These are phyloP conservation scores for Ogataea allantospora DNA, from an alignment of 805 yeast species.

Conservation along the genomic window DNA sequence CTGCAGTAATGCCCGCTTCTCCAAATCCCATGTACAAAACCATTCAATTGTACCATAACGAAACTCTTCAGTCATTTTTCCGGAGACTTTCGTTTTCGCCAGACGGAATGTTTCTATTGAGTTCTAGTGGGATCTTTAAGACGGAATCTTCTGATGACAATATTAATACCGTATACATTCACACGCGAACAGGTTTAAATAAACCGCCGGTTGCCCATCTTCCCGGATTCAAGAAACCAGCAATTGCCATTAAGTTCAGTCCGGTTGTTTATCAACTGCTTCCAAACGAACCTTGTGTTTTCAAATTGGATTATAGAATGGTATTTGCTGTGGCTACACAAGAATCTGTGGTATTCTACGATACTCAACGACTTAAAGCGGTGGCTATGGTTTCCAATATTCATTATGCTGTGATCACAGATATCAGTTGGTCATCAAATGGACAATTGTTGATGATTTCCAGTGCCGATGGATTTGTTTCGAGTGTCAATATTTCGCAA, in stretches of 20 bases:
- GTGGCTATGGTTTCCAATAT: constrained; percentile 72
- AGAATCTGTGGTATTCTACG: constrained; percentile 78
- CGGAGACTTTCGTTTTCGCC: constrained; percentile 84
- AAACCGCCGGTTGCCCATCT: constrained; percentile 73
- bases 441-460: constrained; percentile 71
- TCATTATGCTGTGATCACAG: constrained; percentile 88
- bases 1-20: constrained; percentile 45
- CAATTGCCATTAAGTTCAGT: constrained; percentile 76
- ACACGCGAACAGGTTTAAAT: constrained; percentile 65
- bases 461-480: constrained; percentile 92
- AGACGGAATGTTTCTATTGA: constrained; percentile 77
- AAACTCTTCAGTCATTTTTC: constrained; percentile 86
- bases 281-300: constrained; percentile 29
- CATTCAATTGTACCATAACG: constrained; percentile 71
- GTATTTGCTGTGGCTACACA: constrained; percentile 92
- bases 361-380: constrained; percentile 69
- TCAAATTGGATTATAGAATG: constrained; percentile 72
- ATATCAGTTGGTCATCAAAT: constrained; percentile 77
- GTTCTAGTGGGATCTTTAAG: constrained; percentile 72
- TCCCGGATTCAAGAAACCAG: constrained; percentile 80
- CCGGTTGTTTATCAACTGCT: constrained; percentile 55
- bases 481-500: constrained; percentile 54
- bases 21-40: constrained; percentile 32
- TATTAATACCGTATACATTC: constrained; percentile 73
- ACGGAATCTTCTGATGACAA: constrained; percentile 20